A percentile compares a stretch with the other conserved stretches of the same genome.
Conservation (phyloP, 176 grass and related monocot species). For the Thinopyrum elongatum region DNA sequence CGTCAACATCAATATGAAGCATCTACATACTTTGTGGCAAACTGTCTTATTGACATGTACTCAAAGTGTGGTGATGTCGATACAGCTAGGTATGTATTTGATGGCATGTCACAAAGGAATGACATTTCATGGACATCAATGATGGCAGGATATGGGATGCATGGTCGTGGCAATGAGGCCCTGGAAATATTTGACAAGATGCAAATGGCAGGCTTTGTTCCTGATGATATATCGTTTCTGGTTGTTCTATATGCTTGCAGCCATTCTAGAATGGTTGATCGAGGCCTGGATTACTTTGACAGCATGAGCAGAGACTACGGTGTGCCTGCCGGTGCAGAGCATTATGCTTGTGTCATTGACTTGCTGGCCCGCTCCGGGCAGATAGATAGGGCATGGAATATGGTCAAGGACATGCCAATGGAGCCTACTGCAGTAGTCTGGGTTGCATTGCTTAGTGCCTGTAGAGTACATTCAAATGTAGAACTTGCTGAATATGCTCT, state of each 20-base stretch:
- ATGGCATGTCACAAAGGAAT: slow-evolving; percentile 62
- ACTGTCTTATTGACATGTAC: slow-evolving; percentile 93
- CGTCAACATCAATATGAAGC: slow-evolving; percentile 35
- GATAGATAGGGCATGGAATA: slow-evolving; percentile 76
- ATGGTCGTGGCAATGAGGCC: slow-evolving; percentile 62
- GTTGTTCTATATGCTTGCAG: slow-evolving; percentile 86
- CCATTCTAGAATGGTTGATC: slow-evolving; percentile 84
- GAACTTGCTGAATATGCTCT: slow-evolving; percentile 84
- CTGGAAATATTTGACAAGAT: slow-evolving; percentile 75
- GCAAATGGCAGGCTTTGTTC: slow-evolving; percentile 60
- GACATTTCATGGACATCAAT: slow-evolving; percentile 86
- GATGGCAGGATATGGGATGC: slow-evolving; percentile 88
- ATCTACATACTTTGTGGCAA: slow-evolving; percentile 54
- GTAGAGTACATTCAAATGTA: slow-evolving; percentile 78
- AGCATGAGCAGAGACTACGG: slow-evolving; percentile 63
- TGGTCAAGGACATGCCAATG: slow-evolving; percentile 69
- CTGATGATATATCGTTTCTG: slow-evolving; percentile 83
- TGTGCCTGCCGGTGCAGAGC: slow-evolving; percentile 51
- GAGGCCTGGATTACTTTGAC: slow-evolving; percentile 69
- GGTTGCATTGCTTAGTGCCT: slow-evolving; percentile 76
- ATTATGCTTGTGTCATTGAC: slow-evolving; percentile 89
- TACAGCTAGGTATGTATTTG: slow-evolving; percentile 69
- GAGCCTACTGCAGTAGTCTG: slow-evolving; percentile 74
- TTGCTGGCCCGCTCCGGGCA: slow-evolving; percentile 67
- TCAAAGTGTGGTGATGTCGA: slow-evolving; percentile 72